Percentiles rank a stretch among this genome's conserved stretches.
phyloP scores from a whole-genome alignment of 768 basidiomycete genomes.

The Terana coerulea region DNA sequence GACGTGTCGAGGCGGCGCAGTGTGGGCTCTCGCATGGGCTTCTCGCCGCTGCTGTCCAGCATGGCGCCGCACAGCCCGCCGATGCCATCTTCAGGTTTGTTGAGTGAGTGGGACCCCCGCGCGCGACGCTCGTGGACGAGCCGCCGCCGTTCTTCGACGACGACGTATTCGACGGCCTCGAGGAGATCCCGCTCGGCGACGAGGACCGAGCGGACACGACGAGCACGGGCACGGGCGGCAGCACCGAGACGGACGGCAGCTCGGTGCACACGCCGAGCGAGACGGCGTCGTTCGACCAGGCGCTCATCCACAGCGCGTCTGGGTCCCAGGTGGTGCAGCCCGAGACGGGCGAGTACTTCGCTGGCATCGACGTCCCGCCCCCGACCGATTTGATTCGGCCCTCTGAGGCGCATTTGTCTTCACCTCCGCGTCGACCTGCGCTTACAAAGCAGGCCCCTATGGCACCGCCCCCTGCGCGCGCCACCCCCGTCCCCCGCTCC shows the following conservation, averaged over 20 bases:
- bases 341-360: not conserved
- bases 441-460: not conserved
- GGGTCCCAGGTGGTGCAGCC: not conserved
- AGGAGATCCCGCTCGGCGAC: conserved; percentile 13
- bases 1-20: not conserved
- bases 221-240: conserved; percentile 16
- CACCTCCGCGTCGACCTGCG: not conserved
- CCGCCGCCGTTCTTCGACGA: conserved; percentile 14
- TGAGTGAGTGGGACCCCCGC: not conserved
- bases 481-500: not conserved
- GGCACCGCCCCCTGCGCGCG: too few relatives aligned
- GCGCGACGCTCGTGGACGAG: conserved; percentile 5
- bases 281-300: conserved; percentile 12
- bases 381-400: conserved; percentile 3
- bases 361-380: not conserved
- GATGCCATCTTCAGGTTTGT: not conserved
- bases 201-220: conserved; percentile 9
- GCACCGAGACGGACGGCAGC: conserved; percentile 19
- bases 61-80: not conserved
- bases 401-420: not conserved
- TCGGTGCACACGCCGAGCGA: conserved; percentile 24
- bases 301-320: conserved; percentile 7
- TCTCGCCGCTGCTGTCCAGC: not conserved
- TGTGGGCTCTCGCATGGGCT: not conserved
- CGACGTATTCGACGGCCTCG: conserved; percentile 28